Evolutionary conservation across 768 basidiomycete genomes (phyloP).

Genomic region (Cystobasidium ongulense): DNA sequence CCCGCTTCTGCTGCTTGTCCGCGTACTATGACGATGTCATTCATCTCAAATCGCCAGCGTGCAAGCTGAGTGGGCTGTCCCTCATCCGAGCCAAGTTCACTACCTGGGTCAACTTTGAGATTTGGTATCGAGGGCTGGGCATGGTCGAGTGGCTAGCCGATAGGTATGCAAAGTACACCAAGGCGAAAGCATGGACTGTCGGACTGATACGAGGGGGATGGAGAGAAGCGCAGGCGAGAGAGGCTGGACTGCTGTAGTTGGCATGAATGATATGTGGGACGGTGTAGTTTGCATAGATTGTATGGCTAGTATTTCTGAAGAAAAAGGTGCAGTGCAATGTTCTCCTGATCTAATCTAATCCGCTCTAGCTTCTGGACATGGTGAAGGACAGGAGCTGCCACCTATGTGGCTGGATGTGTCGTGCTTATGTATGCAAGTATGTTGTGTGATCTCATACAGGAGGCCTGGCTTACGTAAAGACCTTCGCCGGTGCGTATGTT

Average conservation of each 20-base stretch:
- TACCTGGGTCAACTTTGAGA: constrained; percentile 5
- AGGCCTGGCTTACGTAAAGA: not conserved
- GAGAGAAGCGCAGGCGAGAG: constrained; percentile 12
- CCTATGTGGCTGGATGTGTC: not conserved
- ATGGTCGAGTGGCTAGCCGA: constrained; percentile 21
- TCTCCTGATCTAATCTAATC: too few relatives aligned
- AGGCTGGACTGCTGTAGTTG: constrained; percentile 17
- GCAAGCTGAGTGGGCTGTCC: not conserved
- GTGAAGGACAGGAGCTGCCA: too few relatives aligned
- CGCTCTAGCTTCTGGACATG: too few relatives aligned
- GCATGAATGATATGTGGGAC: not conserved
- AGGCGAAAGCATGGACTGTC: constrained; percentile 2
- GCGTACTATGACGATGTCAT: constrained; percentile 28
- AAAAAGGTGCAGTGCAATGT: too few relatives aligned
- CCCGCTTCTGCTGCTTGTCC: constrained; percentile 28
- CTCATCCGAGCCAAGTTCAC: not conserved
- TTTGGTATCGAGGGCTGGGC: constrained; percentile 23
- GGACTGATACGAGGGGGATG: constrained; percentile 15
- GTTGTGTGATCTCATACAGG: not conserved
- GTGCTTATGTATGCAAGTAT: not conserved
- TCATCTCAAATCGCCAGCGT: constrained; percentile 6
- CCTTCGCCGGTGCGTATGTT: not conserved
- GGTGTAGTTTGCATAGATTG: not conserved
- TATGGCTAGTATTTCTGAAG: too few relatives aligned
- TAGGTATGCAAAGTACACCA: constrained; percentile 15